Conservation (phyloP, 75 land plant genomes). For the Pinus albicaulis region DNA sequence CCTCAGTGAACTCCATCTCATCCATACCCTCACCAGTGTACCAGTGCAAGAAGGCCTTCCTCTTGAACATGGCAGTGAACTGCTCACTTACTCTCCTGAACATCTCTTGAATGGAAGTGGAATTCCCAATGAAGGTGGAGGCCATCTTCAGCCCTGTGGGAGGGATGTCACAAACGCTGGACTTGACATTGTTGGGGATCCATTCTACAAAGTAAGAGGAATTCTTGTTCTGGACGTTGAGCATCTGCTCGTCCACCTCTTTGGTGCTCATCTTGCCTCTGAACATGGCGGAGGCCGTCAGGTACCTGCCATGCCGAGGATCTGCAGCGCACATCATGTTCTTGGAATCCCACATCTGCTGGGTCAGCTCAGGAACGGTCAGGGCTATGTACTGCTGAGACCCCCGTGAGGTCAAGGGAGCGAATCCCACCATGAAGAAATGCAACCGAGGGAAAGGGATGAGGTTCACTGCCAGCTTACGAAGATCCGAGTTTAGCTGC, state of each 20-base stretch:
- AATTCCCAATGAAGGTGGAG: conserved; percentile 31
- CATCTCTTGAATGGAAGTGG: conserved; percentile 57
- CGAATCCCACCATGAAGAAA: conserved; percentile 44
- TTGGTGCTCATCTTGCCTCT: conserved; percentile 51
- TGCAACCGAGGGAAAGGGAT: conserved; percentile 52
- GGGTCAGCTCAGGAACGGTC: conserved; percentile 50
- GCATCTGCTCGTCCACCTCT: conserved; percentile 52
- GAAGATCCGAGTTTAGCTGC: conserved; percentile 43
- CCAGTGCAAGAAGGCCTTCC: conserved; percentile 52
- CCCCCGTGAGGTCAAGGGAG: conserved; percentile 25
- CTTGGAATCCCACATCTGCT: conserved; percentile 55
- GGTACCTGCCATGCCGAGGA: conserved; percentile 38
- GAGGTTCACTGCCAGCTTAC: conserved; percentile 39
- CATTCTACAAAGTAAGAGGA: conserved; percentile 59
- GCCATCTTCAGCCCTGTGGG: conserved; percentile 37
- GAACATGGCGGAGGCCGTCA: conserved; percentile 56
- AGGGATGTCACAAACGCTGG: conserved; percentile 43
- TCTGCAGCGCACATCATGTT: conserved; percentile 50
- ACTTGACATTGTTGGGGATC: conserved; percentile 61
- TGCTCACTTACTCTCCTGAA: conserved; percentile 50
- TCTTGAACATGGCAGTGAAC: conserved; percentile 56
- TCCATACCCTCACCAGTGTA: conserved; percentile 70
- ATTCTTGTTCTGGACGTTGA: conserved; percentile 53
- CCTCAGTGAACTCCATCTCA: conserved; percentile 68
- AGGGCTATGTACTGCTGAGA: conserved; percentile 51